These are phyloP conservation scores for Sophora flavescens DNA, from an alignment of 306 rosid genomes.

Conservation along the genomic window DNA sequence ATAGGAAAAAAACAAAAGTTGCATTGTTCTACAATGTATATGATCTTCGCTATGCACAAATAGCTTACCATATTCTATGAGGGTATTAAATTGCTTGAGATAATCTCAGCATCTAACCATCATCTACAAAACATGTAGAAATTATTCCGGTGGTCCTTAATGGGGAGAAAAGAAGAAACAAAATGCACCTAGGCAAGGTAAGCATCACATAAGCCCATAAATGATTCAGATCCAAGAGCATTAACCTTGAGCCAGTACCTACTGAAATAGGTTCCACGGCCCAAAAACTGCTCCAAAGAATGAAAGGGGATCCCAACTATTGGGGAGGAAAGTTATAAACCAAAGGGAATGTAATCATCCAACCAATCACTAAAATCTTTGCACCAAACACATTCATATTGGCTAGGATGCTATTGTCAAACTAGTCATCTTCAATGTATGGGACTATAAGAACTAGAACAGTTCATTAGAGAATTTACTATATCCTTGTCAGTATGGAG, in stretches of 20 bases:
- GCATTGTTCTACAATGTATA: constrained; percentile 15
- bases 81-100: constrained; percentile 18
- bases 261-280: constrained; percentile 13
- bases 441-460: not conserved
- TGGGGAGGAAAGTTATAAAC: constrained; percentile 5
- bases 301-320: constrained; percentile 28
- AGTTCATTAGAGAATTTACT: constrained; percentile 9
- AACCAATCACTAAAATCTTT: constrained; percentile 34
- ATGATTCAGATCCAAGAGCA: not conserved
- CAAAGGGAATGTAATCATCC: constrained; percentile 33
- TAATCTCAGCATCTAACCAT: not conserved
- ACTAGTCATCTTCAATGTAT: not conserved
- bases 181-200: not conserved
- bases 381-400: constrained; percentile 10
- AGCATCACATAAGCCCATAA: constrained; percentile 11
- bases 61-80: not conserved
- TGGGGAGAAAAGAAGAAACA: not conserved
- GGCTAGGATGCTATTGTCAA: not conserved
- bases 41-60: constrained; percentile 1
- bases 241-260: not conserved
- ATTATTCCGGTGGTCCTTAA: constrained; percentile 28
- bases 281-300: constrained; percentile 38
- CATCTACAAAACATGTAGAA: constrained; percentile 34
- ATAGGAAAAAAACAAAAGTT: not conserved
- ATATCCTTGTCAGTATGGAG: not conserved